phyloP scores from a whole-genome alignment of 768 basidiomycete genomes.

The Hirschioporus abietinus region DNA sequence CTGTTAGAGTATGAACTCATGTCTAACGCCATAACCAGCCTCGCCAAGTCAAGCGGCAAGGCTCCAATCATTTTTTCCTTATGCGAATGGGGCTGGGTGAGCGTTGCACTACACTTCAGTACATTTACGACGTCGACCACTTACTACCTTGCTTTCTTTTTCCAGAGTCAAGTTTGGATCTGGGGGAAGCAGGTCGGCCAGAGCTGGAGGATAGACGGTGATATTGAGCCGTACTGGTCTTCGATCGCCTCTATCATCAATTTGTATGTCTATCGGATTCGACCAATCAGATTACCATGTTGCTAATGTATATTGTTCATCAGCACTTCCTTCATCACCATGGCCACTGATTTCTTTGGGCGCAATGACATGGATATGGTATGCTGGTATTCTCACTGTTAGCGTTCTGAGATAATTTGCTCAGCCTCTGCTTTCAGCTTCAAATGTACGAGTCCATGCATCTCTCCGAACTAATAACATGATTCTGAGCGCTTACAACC shows the following conservation, averaged over 20 bases:
- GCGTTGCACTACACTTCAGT: neutral
- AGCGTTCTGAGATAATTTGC: constrained; percentile 6
- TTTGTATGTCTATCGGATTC: constrained; percentile 29
- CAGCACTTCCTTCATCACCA: constrained; percentile 62
- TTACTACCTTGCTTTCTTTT: neutral
- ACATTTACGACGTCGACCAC: neutral
- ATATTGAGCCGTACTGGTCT: constrained; percentile 41
- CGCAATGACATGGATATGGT: constrained; percentile 70
- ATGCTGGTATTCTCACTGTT: constrained; percentile 14
- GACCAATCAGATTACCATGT: constrained; percentile 1
- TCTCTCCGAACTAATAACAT: neutral
- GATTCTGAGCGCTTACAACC: constrained; percentile 6
- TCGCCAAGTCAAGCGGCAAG: constrained; percentile 42
- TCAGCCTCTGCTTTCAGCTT: constrained; percentile 29
- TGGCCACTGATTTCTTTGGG: constrained; percentile 62
- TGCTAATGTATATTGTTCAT: neutral
- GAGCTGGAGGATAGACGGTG: constrained; percentile 53
- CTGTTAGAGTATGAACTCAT: constrained; percentile 52
- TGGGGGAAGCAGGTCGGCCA: constrained; percentile 59
- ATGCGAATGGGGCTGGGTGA: constrained; percentile 65
- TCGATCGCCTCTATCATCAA: constrained; percentile 51
- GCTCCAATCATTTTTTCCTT: constrained; percentile 55
- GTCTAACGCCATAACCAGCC: constrained; percentile 49
- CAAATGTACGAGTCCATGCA: constrained; percentile 41
- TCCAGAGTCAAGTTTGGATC: constrained; percentile 54